These are phyloP conservation scores for Pyrenophora seminiperda DNA, from an alignment of 2,329 filamentous ascomycete species.

Conservation along the genomic window DNA sequence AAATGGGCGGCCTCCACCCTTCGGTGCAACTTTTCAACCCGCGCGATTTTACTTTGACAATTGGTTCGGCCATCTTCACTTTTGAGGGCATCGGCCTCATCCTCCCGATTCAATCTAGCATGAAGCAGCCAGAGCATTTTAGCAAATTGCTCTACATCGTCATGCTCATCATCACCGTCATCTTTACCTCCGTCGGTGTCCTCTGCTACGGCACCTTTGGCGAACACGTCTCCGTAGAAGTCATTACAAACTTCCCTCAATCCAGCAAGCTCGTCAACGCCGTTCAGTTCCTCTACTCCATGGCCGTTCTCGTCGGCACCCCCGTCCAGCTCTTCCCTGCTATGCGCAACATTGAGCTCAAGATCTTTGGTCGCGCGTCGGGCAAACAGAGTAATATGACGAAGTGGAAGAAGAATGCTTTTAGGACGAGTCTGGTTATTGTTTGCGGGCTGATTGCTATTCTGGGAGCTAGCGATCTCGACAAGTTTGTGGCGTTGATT, in stretches of 20 bases:
- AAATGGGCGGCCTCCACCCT: conserved; percentile 60
- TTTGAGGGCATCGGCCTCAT: conserved; percentile 81
- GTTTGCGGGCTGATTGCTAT: conserved; percentile 67
- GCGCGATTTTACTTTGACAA: conserved; percentile 69
- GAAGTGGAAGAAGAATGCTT: conserved; percentile 78
- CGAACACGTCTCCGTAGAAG: conserved; percentile 69
- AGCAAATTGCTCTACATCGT: conserved; percentile 67
- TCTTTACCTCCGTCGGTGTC: conserved; percentile 74
- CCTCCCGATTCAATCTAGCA: conserved; percentile 75
- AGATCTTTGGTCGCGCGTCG: conserved; percentile 67
- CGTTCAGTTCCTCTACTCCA: conserved; percentile 74
- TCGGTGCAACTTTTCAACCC: conserved; percentile 74
- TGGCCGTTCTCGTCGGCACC: conserved; percentile 74
- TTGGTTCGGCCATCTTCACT: conserved; percentile 76
- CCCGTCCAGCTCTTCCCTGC: conserved; percentile 78
- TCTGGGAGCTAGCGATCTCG: conserved; percentile 69
- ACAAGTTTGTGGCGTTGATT: conserved; percentile 76
- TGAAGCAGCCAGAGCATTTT: conserved; percentile 72
- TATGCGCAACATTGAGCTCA: conserved; percentile 71
- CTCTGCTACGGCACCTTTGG: conserved; percentile 78
- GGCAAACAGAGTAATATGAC: conserved; percentile 68
- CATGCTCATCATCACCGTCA: conserved; percentile 74
- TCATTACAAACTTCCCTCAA: conserved; percentile 78
- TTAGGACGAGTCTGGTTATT: conserved; percentile 63
- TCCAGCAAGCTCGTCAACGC: conserved; percentile 73